Percentiles rank a stretch among this genome's conserved stretches.
phyloP scores from a whole-genome alignment of 2,329 filamentous ascomycete genomes.

The Aspergillus quadrilineatus region DNA sequence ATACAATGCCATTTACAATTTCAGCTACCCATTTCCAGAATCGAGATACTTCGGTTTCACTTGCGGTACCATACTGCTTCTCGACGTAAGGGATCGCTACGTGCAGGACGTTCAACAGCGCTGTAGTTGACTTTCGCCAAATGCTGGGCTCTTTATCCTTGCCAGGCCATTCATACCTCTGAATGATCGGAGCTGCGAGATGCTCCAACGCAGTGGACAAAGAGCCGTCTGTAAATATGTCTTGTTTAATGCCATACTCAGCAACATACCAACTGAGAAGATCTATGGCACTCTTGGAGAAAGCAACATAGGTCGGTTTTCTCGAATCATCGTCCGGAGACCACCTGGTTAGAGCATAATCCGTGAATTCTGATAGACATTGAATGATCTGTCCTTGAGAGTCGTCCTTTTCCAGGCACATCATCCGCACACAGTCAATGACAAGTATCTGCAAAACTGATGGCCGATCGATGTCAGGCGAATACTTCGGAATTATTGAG shows the following conservation, averaged over 20 bases:
- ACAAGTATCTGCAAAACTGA: constrained; percentile 38
- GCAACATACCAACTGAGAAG: constrained; percentile 54
- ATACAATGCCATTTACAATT: constrained; percentile 67
- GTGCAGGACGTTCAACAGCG: constrained; percentile 66
- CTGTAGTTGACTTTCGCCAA: constrained; percentile 78
- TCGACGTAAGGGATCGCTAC: constrained; percentile 63
- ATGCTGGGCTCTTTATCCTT: constrained; percentile 68
- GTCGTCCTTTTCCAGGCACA: constrained; percentile 39
- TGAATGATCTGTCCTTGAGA: constrained; percentile 38
- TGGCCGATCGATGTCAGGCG: constrained; percentile 39
- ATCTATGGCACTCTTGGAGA: constrained; percentile 78
- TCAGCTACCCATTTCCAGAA: constrained; percentile 71
- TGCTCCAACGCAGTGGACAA: constrained; percentile 65
- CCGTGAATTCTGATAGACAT: constrained; percentile 65
- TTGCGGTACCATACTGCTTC: constrained; percentile 35
- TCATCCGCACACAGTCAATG: constrained; percentile 34
- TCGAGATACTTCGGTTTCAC: constrained; percentile 46
- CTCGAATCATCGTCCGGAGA: constrained; percentile 38
- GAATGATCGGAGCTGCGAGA: constrained; percentile 66
- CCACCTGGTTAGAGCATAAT: constrained; percentile 53
- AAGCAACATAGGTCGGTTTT: constrained; percentile 80
- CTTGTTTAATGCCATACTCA: constrained; percentile 52
- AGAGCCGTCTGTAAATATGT: constrained; percentile 69
- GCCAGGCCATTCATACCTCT: constrained; percentile 77
- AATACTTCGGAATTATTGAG: constrained; percentile 55